Conservation (phyloP, 495 filamentous ascomycete genomes). For the Podospora tetraspora region DNA sequence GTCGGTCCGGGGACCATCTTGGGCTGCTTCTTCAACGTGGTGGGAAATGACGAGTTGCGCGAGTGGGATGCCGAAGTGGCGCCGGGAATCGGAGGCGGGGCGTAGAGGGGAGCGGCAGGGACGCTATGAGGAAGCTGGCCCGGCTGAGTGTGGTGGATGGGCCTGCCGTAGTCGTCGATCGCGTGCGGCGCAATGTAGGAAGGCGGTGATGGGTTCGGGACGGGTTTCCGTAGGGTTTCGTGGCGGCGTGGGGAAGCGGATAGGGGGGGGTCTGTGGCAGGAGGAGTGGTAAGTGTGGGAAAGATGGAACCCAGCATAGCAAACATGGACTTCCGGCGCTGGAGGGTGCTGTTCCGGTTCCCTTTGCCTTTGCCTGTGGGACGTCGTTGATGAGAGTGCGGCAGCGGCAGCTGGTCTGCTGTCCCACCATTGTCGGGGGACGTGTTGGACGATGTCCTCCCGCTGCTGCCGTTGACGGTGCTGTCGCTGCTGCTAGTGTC, state of each 20-base stretch:
- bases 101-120: neutral
- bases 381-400: neutral
- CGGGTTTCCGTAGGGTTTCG: conserved; percentile 16
- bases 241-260: neutral
- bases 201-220: conserved; percentile 11
- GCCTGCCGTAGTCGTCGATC: neutral
- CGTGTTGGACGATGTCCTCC: neutral
- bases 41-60: conserved; percentile 11
- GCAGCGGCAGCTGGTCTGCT: neutral
- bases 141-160: conserved; percentile 2
- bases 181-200: neutral
- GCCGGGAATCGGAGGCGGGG: conserved; percentile 10
- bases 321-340: conserved; percentile 15
- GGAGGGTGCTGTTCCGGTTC: conserved; percentile 2
- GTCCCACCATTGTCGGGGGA: neutral
- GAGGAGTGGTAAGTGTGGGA: conserved; percentile 17
- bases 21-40: conserved; percentile 18
- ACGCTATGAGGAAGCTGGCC: conserved; percentile 1
- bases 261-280: conserved; percentile 4
- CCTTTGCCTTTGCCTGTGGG: neutral
- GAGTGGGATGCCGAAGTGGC: neutral
- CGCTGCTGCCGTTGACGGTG: neutral
- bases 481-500: neutral
- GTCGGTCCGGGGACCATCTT: conserved; percentile 11
- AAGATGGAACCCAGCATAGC: conserved; percentile 15